Evolutionary conservation across 2,329 filamentous ascomycete species (phyloP).

Genomic region (Fusarium sp.): DNA sequence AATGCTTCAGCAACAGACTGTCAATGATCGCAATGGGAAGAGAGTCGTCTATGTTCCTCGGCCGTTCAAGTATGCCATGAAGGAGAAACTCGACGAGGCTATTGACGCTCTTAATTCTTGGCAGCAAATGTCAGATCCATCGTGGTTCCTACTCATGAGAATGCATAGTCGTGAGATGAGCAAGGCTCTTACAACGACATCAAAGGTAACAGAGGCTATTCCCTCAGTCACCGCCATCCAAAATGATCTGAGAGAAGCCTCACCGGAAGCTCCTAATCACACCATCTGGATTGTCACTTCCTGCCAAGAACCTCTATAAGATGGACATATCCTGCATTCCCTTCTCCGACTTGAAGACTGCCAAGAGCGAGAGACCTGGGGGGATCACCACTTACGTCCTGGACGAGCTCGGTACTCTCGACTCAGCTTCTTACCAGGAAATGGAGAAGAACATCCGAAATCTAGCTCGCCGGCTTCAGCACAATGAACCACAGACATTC

Average conservation of each 20-base stretch:
- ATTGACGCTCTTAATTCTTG: slow-evolving; percentile 13
- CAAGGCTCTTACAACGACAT: background rate
- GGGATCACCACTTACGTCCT: background rate
- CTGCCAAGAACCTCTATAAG: background rate
- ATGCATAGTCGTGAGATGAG: background rate
- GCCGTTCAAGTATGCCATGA: background rate
- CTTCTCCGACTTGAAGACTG: background rate
- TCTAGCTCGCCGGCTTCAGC: background rate
- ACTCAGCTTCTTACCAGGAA: background rate
- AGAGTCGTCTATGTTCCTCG: background rate
- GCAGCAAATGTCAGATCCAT: slow-evolving; percentile 15
- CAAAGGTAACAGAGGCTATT: background rate
- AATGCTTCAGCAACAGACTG: background rate
- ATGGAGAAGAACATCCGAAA: background rate
- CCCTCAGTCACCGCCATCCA: background rate
- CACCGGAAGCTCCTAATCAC: background rate
- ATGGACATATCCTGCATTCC: background rate
- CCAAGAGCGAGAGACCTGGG: background rate
- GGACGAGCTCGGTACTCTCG: background rate
- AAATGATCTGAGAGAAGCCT: background rate
- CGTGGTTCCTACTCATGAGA: slow-evolving; percentile 16
- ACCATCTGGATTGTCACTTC: background rate
- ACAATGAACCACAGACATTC: background rate
- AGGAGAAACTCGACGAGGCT: slow-evolving; percentile 1
- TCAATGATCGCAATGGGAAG: background rate